Conservation (phyloP, 2,329 filamentous ascomycete species). For the Sarocladiaceae sp. region DNA sequence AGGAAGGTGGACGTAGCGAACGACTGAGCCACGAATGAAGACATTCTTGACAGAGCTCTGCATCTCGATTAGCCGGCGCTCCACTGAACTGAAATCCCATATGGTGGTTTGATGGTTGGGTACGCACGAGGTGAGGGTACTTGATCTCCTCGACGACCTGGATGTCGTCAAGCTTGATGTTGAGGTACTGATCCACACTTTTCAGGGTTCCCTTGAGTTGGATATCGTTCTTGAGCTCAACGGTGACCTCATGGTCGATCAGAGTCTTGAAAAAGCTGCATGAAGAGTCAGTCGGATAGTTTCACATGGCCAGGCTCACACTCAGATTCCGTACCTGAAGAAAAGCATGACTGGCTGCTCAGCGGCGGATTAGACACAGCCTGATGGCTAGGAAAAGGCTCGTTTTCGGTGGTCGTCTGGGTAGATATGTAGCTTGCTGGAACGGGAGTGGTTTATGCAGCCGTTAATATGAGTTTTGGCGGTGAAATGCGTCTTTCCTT, state of each 20-base stretch:
- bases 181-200: slow-evolving; percentile 97
- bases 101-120: background rate
- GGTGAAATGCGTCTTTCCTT: too few species aligned
- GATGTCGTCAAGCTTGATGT: slow-evolving; percentile 98
- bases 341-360: slow-evolving; percentile 11
- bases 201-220: slow-evolving; percentile 93
- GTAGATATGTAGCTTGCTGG: too few species aligned
- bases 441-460: too few species aligned
- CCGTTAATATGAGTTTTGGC: too few species aligned
- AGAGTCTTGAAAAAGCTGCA: slow-evolving; percentile 96
- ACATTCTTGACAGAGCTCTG: slow-evolving; percentile 85
- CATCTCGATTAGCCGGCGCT: background rate
- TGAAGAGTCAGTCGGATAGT: background rate
- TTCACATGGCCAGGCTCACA: too few species aligned
- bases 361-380: background rate
- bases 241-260: slow-evolving; percentile 93
- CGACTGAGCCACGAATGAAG: slow-evolving; percentile 90
- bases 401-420: too few species aligned
- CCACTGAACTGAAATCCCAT: background rate
- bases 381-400: background rate
- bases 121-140: slow-evolving; percentile 81
- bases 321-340: slow-evolving; percentile 12
- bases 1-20: slow-evolving; percentile 87
- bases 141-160: slow-evolving; percentile 87
- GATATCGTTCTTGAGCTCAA: slow-evolving; percentile 99